These are phyloP conservation scores for Sugiyamaella neomexicana DNA, from an alignment of 1,139 yeast genomes.

Conservation along the genomic window DNA sequence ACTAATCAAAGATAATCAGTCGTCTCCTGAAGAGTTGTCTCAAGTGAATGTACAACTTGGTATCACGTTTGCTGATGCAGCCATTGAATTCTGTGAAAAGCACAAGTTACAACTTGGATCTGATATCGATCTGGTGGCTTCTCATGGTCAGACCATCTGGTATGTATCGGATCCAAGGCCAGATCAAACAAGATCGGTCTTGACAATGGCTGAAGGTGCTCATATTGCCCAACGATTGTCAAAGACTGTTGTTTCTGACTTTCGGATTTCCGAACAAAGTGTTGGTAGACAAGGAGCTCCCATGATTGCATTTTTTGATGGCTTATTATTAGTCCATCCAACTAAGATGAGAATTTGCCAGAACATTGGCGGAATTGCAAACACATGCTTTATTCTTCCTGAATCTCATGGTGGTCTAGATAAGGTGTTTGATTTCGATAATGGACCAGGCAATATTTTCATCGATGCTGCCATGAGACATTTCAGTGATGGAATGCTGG, in stretches of 20 bases:
- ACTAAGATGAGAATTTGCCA: constrained; percentile 27
- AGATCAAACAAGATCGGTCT: constrained; percentile 23
- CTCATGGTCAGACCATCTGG: constrained; percentile 31
- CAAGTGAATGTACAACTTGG: constrained; percentile 27
- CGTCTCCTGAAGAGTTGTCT: constrained; percentile 27
- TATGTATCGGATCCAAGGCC: constrained; percentile 27
- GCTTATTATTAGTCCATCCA: constrained; percentile 25
- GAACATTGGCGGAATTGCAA: constrained; percentile 29
- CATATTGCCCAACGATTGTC: constrained; percentile 22
- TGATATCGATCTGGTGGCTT: constrained; percentile 25
- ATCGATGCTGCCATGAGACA: constrained; percentile 30
- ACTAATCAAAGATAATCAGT: constrained; percentile 24
- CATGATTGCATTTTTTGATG: constrained; percentile 29
- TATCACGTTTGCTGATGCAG: constrained; percentile 26
- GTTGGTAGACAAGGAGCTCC: constrained; percentile 31
- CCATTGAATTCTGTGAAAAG: constrained; percentile 21
- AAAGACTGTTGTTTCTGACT: constrained; percentile 27
- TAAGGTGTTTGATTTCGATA: constrained; percentile 26
- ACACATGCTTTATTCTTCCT: constrained; percentile 26
- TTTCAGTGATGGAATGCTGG: constrained; percentile 24
- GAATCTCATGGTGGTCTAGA: constrained; percentile 26
- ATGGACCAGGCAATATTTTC: constrained; percentile 28
- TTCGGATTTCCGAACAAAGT: constrained; percentile 29
- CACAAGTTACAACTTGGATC: constrained; percentile 17
- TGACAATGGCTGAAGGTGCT: constrained; percentile 29